Base-by-base conservation (phyloP, 2,329 filamentous ascomycete species). In the Trichoderma sp. region DNA sequence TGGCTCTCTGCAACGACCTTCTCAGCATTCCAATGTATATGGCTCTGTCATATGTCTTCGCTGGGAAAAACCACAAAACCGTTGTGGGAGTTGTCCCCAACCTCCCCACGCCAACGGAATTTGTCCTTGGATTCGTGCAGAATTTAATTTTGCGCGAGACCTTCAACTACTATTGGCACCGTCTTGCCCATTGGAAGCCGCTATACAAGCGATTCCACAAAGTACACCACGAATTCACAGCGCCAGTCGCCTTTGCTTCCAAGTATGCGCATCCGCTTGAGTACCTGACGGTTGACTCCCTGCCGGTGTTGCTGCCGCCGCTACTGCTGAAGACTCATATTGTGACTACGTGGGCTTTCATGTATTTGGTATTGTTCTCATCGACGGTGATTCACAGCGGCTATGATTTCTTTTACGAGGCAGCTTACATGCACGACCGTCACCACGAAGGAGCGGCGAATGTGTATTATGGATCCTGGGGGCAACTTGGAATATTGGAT, bases 181-280 rank as follows among this genome's bases (percentile, higher is more conserved):
- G 85, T 4, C 71, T 84, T 2, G 77, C 87, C 5, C 86, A 87
- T 74, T 72, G 78, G 5, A 83, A 80, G 0, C 74, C 70, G 9
- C 74, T 86, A 5, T 88, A 87, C 77, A 74, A 75, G 13, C 75
- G 74, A 35, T 81, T 88, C 68, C 86, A 88, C 77, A 87, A 87
- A 70, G 77, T 77, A 22, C 86, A 88, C 72, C 86, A 88, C 76
- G 77, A 77, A 22, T 87, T 87, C 76, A 84, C 81, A 0, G 84
- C 85, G 1, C 86, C 85, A 0, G 81, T 88, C 3, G 82, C 84
- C 0, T 78, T 87, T 7, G 80, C 85, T 0, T 83, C 85, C 2
- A 83, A 87, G 71, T 88, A 85, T 71, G 84, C 84, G 0, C 85
- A 87, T 71, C 85, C 85, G 0, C 67, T 84, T n/a, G 86, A 88